Base-by-base conservation (phyloP, 2,329 filamentous ascomycete species). In the Ophiostoma sp. region DNA sequence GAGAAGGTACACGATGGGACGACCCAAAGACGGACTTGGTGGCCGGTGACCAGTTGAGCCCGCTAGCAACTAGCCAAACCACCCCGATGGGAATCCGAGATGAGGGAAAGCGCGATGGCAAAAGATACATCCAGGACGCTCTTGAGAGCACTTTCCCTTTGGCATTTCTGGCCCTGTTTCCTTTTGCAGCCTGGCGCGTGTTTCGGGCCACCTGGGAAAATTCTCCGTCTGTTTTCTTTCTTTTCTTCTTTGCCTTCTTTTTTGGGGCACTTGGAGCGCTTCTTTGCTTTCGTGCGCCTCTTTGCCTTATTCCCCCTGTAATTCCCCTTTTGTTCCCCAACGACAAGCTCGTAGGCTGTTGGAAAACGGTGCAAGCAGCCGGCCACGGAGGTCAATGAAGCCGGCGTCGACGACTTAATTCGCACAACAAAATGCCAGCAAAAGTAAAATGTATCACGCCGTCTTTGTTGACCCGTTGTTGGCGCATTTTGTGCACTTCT, bases 151-250 rank as follows among this genome's bases (percentile, higher is more conserved):
- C 57, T 61, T 61, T 36, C 17, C 31, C 22, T 12, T 22, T 15
- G 15, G 22, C 22, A 5, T 22, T 25, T 15, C 22, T 64, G 57
- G 55, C 57, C 45, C 28, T 48, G 59, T 61, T 64, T 55, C 70
- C 39, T 64, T 42, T 69, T 50, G 28, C 69, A 72, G 66, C 42
- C 36, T 75, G 61, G 61, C 61, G 61, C 61, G 61, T 66, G 61
- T 45, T 66, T 66, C 61, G 61, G 57, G 57, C 57, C 57, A 63
- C 57, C 31, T 63, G 61, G 57, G 19, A 17, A 19, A 63, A 28
- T 79, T 78, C 76, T 79, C 76, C 48, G 19, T 79, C 76, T 39
- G 19, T 22, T 72, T 69, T n/a, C 36, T 33, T 2, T 50, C n/a
- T n/a, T 15, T 28, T 66, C 31, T 66, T 36, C 8, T 25, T 63